Evolutionary conservation across 2,329 filamentous ascomycete genomes (phyloP), one percentile per base, ranked within the genome.

Genomic region (Dendrostoma leiphaemia): DNA sequence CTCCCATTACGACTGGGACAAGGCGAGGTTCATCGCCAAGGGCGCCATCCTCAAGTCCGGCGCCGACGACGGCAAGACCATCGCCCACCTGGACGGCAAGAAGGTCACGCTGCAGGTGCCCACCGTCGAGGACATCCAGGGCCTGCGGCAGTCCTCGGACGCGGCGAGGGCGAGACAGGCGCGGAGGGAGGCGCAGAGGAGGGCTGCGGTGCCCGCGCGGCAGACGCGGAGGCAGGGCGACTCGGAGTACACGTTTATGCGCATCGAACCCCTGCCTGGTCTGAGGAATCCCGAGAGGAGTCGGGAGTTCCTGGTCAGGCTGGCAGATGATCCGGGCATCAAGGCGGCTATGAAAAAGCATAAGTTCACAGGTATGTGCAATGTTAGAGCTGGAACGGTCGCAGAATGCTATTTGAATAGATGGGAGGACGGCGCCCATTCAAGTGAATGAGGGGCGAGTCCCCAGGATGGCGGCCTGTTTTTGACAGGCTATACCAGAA

Each of bases 261-360:
- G 83, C 0, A 77, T 97, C 1, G 81, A 85, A 1, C 89, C 92
- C 0, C 80, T 99, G 0, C 74, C 82, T 0, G 85, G 93, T 63
- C 85, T 97, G 0, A 91, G 91, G 0, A 81, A 88, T 51, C 87
- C 92, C 0, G 80, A 86, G 23, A 84, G 85, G 50, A 89, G 86
- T 10, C 78, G 85, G 4, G 74, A 79, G 1, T 90, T 93, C 62
- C 81, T 99, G 2, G 78, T 88, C 67, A 83, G 89, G 1, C 78
- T 99, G 3, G 85, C 85, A 60, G 81, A 87, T 57, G 94, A 99
- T 68, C 86, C 90, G 0, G 94, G 94, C 7, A 93, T 99, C 71
- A 86, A 86, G 59, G 78, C 86, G 1, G 81, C 85, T 1, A 99
- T 99, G 94, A 77, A 81, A 15, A 86, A 85, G 63, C 92, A 96